These are phyloP conservation scores for Diplotaxis tenuifolia DNA, from an alignment of 345 rosid genomes.

Conservation along the genomic window DNA sequence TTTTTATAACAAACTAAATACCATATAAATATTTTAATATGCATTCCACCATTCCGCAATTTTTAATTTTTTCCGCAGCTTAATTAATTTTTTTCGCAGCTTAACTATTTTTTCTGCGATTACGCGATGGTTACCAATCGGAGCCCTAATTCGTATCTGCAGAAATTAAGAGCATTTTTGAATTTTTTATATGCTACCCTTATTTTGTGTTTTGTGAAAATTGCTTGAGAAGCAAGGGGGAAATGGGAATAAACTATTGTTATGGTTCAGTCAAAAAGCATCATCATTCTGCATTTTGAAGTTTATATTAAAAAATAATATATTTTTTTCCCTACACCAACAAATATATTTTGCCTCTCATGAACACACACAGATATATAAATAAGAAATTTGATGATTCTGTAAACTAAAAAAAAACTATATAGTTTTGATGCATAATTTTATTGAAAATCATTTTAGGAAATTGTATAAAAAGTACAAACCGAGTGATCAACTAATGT, in stretches of 20 bases:
- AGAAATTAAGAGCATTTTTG: not conserved
- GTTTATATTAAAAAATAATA: not conserved
- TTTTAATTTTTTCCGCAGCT: no score
- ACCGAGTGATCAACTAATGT: not conserved
- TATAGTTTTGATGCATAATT: not conserved
- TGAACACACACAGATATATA: not conserved
- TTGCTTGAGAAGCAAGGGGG: conserved; percentile 40
- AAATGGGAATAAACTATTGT: conserved; percentile 29
- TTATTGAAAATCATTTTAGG: not conserved
- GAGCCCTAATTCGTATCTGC: conserved; percentile 14
- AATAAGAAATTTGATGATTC: not conserved
- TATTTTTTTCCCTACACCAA: not conserved
- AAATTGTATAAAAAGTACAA: not conserved
- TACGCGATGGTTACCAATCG: no score
- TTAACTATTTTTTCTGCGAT: no score
- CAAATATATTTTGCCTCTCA: not conserved
- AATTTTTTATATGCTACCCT: conserved; percentile 18
- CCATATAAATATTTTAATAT: no score
- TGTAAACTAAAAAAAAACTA: not conserved
- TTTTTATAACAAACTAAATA: no score
- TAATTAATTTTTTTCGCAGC: no score
- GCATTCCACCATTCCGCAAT: no score
- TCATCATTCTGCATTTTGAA: conserved; percentile 10
- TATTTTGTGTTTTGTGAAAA: conserved; percentile 1
- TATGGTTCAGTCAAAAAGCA: conserved; percentile 24